Base-by-base conservation (phyloP, 176 grass and related monocot genomes). In the Avena insularis region DNA sequence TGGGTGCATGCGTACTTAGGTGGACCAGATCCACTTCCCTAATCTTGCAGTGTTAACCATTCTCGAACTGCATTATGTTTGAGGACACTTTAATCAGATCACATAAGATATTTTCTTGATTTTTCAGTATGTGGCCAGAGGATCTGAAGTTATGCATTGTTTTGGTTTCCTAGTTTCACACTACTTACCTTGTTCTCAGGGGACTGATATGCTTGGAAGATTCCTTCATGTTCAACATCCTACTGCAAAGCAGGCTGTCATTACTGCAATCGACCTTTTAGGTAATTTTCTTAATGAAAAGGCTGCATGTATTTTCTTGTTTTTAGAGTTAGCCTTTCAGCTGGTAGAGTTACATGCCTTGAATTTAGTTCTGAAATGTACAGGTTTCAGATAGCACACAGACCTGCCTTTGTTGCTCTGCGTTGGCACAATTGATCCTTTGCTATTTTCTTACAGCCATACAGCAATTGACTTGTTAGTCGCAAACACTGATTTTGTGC, bases 221-320 rank as follows among this genome's bases (percentile, higher is more conserved):
- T 79, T 98, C 12, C 93, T 98, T 83, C 88, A 94, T 94, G 93
- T 98, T 80, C 93, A 98, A 80, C 90, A 98, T 91, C 91, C 93
- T 81, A 98, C 93, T 85, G 96, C 96, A 89, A 98, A 98, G 86
- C 92, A 98, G 89, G 96, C 96, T 92, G 91, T 98, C 75, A 98
- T 98, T 87, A 95, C 96, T 81, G 96, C 96, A 68, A 98, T 98
- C 70, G 96, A 98, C 78, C 90, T 98, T 82, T 87, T 98, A 95
- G 96, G 93, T 98, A 75, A 78, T 92, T 86, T 61, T 36, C 53
- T 81, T 38, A n/a, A 74, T 40, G 79, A 79, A 38, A 77, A 43
- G 9, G 21, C 43, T 56, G 31, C 47, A 83, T 60, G 54, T 57
- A 14, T 19, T 70, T 21, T 85, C 40, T 71, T 61, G 2, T 48